These are phyloP conservation scores for Penicillium sp. DNA, from an alignment of 2,329 filamentous ascomycete species.

Conservation along the genomic window DNA sequence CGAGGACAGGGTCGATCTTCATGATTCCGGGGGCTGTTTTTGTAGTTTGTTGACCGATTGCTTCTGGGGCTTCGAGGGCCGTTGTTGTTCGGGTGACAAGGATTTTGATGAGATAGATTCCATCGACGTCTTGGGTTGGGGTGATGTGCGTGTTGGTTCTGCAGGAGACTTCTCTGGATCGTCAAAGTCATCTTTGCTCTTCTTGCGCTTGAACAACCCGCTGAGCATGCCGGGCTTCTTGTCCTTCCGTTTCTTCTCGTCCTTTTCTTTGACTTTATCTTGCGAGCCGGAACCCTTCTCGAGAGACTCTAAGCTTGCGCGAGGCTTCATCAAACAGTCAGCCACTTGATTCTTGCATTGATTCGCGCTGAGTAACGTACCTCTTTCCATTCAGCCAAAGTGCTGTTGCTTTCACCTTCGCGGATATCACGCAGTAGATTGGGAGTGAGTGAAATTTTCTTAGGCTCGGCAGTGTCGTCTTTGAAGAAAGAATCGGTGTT, in stretches of 20 bases:
- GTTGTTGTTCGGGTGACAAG: conserved; percentile 14
- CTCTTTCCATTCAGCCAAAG: conserved; percentile 39
- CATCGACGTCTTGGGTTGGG: conserved; percentile 44
- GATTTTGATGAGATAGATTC: conserved; percentile 43
- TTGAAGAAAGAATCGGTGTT: conserved; percentile 98
- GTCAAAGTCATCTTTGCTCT: conserved; percentile 49
- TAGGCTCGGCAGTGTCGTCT: conserved; percentile 89
- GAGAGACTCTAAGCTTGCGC: conserved; percentile 70
- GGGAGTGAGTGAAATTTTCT: conserved; percentile 94
- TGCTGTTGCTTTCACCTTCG: conserved; percentile 15
- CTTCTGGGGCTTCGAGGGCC: conserved; percentile 48
- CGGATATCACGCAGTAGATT: conserved; percentile 77
- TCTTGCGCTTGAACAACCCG: conserved; percentile 64
- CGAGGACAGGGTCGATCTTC: conserved; percentile 43
- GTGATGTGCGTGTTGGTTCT: conserved; percentile 49
- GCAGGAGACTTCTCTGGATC: conserved; percentile 59
- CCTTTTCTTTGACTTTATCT: conserved; percentile 69
- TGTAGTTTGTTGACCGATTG: conserved; percentile 63
- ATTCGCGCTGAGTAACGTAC: conserved; percentile 24
- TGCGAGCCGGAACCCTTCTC: conserved; percentile 62
- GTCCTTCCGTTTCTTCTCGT: conserved; percentile 71
- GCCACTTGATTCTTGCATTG: neutral
- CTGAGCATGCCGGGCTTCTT: conserved; percentile 71
- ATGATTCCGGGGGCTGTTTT: conserved; percentile 56
- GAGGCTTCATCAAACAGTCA: conserved; percentile 44